phyloP scores from a whole-genome alignment of 495 filamentous ascomycete species.

The Daldinia loculata region DNA sequence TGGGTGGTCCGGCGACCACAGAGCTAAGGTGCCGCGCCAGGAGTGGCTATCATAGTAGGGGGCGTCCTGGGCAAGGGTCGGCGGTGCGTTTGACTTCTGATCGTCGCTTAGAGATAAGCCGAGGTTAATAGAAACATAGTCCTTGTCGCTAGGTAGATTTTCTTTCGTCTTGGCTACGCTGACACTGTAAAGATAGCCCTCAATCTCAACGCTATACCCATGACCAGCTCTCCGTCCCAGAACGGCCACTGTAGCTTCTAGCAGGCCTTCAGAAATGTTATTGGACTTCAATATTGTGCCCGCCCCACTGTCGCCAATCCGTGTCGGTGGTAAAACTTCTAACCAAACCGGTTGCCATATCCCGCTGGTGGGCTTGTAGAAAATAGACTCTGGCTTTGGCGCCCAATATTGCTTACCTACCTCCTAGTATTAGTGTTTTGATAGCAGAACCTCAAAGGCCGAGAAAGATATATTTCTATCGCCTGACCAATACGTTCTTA shows the following conservation, averaged over 20 bases:
- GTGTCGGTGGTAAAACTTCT: slow-evolving; percentile 59
- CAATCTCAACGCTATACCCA: slow-evolving; percentile 47
- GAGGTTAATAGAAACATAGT: slow-evolving; percentile 57
- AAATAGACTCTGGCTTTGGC: slow-evolving; percentile 64
- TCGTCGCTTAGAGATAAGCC: slow-evolving; percentile 54
- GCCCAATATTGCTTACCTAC: slow-evolving; percentile 54
- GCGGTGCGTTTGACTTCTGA: slow-evolving; percentile 37
- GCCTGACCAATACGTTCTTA: not conserved
- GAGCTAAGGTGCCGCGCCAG: slow-evolving; percentile 46
- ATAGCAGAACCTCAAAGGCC: not conserved
- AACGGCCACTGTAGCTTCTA: slow-evolving; percentile 41
- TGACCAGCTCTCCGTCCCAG: slow-evolving; percentile 42
- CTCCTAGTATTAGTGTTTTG: not conserved
- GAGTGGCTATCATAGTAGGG: slow-evolving; percentile 32
- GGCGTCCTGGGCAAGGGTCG: slow-evolving; percentile 29
- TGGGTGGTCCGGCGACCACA: slow-evolving; percentile 66
- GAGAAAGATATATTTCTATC: not conserved
- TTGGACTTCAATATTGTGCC: slow-evolving; percentile 47
- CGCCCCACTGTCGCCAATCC: slow-evolving; percentile 44
- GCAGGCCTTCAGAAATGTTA: slow-evolving; percentile 40
- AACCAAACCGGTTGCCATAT: slow-evolving; percentile 73
- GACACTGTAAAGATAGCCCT: slow-evolving; percentile 42
- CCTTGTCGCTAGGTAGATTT: slow-evolving; percentile 45
- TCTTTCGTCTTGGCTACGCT: slow-evolving; percentile 48
- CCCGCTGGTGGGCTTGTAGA: slow-evolving; percentile 69